phyloP scores from a whole-genome alignment of 257 asterid species.

The Nicotiana obtusifolia region DNA sequence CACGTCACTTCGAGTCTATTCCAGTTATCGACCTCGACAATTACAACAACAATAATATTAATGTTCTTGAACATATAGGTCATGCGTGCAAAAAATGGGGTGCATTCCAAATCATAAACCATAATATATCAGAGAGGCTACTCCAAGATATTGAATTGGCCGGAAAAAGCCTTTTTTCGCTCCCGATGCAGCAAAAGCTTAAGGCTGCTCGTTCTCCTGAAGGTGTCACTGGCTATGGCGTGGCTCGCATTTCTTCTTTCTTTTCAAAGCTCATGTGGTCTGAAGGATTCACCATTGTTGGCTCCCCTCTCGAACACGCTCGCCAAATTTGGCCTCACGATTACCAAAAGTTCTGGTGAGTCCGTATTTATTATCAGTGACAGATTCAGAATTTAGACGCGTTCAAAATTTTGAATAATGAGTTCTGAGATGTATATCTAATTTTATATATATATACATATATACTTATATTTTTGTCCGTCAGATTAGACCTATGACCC shows the following conservation, averaged over 20 bases:
- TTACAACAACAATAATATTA: not conserved
- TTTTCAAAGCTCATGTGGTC: conserved; percentile 92
- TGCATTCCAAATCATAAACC: conserved; percentile 62
- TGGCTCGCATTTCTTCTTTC: conserved; percentile 73
- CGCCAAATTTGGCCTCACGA: conserved; percentile 75
- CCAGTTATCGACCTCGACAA: conserved; percentile 56
- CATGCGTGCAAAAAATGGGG: conserved; percentile 93
- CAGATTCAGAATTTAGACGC: not conserved
- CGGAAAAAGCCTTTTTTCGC: conserved; percentile 50
- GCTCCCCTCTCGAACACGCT: conserved; percentile 73
- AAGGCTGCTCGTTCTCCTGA: conserved; percentile 59
- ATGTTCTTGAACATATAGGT: conserved; percentile 53
- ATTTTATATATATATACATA: too few relatives aligned
- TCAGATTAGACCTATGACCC: too few relatives aligned
- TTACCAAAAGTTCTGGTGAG: conserved; percentile 58
- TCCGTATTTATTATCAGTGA: not conserved
- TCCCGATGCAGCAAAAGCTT: conserved; percentile 73
- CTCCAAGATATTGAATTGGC: conserved; percentile 40
- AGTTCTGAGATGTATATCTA: too few relatives aligned
- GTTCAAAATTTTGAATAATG: too few relatives aligned
- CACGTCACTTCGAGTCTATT: conserved; percentile 21
- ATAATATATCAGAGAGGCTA: conserved; percentile 33
- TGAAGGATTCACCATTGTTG: conserved; percentile 88
- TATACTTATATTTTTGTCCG: too few relatives aligned
- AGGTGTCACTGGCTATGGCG: conserved; percentile 69